phyloP scores from a whole-genome alignment of 805 yeast genomes.

The Saturnispora sanitii region DNA sequence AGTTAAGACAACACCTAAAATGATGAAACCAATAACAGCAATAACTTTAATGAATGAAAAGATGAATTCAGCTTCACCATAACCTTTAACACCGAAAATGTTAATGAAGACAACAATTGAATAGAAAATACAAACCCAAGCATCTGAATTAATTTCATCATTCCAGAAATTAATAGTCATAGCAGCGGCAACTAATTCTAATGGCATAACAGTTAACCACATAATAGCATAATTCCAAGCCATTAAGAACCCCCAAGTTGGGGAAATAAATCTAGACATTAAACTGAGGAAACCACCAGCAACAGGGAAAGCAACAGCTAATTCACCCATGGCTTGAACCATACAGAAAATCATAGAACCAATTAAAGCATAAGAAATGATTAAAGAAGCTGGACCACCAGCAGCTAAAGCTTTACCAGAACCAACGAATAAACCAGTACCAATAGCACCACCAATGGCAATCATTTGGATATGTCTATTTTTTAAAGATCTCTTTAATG shows the following conservation, averaged over 20 bases:
- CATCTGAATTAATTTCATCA: slow-evolving; percentile 35
- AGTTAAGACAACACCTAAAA: slow-evolving; percentile 41
- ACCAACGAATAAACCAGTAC: slow-evolving; percentile 71
- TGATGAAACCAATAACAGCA: slow-evolving; percentile 47
- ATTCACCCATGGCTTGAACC: slow-evolving; percentile 53
- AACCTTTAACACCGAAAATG: slow-evolving; percentile 50
- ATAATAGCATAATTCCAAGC: slow-evolving; percentile 45
- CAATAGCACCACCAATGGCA: slow-evolving; percentile 73
- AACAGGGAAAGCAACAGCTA: slow-evolving; percentile 50
- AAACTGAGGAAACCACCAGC: slow-evolving; percentile 48
- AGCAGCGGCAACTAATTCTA: slow-evolving; percentile 45
- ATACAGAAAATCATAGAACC: slow-evolving; percentile 51
- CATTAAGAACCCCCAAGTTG: slow-evolving; percentile 49
- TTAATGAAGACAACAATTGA: slow-evolving; percentile 39
- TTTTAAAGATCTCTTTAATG: slow-evolving; percentile 39
- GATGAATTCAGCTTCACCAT: slow-evolving; percentile 55
- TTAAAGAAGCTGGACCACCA: slow-evolving; percentile 62
- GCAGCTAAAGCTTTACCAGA: slow-evolving; percentile 47
- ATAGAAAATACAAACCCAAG: slow-evolving; percentile 45
- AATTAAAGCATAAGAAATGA: slow-evolving; percentile 45
- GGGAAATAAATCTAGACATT: slow-evolving; percentile 46
- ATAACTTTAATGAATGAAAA: slow-evolving; percentile 43
- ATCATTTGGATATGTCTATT: slow-evolving; percentile 67
- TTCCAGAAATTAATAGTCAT: slow-evolving; percentile 41
- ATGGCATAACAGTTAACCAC: slow-evolving; percentile 42